phyloP scores from a whole-genome alignment of 1,139 yeast genomes.

The Geotrichum reessii region DNA sequence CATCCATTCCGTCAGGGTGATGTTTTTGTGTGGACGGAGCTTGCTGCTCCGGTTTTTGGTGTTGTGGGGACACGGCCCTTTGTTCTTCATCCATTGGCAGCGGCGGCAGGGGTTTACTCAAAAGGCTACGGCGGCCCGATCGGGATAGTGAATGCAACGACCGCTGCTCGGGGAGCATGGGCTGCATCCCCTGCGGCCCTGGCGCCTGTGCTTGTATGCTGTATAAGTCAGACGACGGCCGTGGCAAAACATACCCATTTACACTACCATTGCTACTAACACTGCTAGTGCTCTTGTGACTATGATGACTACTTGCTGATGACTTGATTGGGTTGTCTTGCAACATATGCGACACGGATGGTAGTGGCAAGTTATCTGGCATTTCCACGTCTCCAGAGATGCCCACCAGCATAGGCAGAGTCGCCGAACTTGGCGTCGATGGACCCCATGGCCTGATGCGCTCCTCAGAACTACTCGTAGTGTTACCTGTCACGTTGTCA shows the following conservation, averaged over 20 bases:
- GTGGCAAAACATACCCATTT: not conserved
- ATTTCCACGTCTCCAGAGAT: constrained; percentile 26
- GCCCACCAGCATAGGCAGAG: constrained; percentile 26
- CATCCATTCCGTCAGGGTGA: constrained; percentile 30
- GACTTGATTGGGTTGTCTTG: constrained; percentile 7
- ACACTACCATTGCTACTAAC: not conserved
- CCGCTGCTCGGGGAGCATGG: constrained; percentile 20
- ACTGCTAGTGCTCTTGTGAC: constrained; percentile 26
- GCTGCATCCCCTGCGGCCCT: constrained; percentile 13
- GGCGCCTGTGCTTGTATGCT: not conserved
- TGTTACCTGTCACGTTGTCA: not conserved
- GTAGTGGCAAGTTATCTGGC: constrained; percentile 21
- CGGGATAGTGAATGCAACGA: not conserved
- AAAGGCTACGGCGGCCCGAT: not conserved
- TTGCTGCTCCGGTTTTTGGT: not conserved
- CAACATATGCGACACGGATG: constrained; percentile 11
- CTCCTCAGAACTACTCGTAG: constrained; percentile 22
- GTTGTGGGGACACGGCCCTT: not conserved
- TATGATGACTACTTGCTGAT: constrained; percentile 16
- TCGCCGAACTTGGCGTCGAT: constrained; percentile 24
- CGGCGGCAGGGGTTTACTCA: constrained; percentile 34
- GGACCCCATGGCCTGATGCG: constrained; percentile 36
- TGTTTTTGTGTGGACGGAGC: not conserved
- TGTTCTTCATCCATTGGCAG: constrained; percentile 26
- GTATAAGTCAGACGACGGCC: not conserved